Conservation (phyloP, 208 protist genomes). For the Jaenimonas drosophilae region DNA sequence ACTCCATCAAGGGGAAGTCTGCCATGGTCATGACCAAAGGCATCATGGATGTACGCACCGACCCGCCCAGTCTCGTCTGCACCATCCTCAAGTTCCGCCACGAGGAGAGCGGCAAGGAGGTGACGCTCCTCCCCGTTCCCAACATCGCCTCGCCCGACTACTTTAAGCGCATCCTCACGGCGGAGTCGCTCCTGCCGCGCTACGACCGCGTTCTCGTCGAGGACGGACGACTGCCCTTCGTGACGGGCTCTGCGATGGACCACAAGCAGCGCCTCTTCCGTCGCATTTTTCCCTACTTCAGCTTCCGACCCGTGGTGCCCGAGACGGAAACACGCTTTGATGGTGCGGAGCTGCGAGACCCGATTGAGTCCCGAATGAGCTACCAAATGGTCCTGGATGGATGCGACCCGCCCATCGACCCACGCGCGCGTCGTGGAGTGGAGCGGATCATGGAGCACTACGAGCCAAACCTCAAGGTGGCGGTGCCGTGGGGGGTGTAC, state of each 20-base stretch:
- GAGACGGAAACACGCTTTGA: slow-evolving; percentile 47
- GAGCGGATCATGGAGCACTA: slow-evolving; percentile 73
- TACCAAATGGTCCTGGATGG: slow-evolving; percentile 74
- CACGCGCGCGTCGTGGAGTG: slow-evolving; percentile 60
- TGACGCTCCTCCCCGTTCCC: slow-evolving; percentile 68
- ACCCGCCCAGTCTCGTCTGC: slow-evolving; percentile 56
- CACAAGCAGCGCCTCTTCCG: slow-evolving; percentile 28
- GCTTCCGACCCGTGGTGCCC: slow-evolving; percentile 37
- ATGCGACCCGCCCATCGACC: slow-evolving; percentile 63
- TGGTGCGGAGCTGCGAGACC: slow-evolving; percentile 55
- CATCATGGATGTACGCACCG: slow-evolving; percentile 71
- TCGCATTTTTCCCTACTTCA: slow-evolving; percentile 53
- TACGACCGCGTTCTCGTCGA: slow-evolving; percentile 78
- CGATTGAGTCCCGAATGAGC: slow-evolving; percentile 78
- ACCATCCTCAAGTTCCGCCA: slow-evolving; percentile 57
- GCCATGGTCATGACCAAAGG: slow-evolving; percentile 77
- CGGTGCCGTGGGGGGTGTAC: slow-evolving; percentile 74
- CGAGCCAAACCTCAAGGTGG: slow-evolving; percentile 38
- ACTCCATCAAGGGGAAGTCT: slow-evolving; percentile 42
- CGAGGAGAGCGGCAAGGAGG: slow-evolving; percentile 56
- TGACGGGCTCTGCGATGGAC: slow-evolving; percentile 25
- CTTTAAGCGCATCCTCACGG: slow-evolving; percentile 42
- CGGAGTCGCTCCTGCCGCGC: slow-evolving; percentile 14
- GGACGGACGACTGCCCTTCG: slow-evolving; percentile 69
- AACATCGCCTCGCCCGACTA: slow-evolving; percentile 62